Evolutionary conservation across 2,329 filamentous ascomycete genomes (phyloP), one percentile per base, ranked within the genome.

Genomic region (Periconia sp.): DNA sequence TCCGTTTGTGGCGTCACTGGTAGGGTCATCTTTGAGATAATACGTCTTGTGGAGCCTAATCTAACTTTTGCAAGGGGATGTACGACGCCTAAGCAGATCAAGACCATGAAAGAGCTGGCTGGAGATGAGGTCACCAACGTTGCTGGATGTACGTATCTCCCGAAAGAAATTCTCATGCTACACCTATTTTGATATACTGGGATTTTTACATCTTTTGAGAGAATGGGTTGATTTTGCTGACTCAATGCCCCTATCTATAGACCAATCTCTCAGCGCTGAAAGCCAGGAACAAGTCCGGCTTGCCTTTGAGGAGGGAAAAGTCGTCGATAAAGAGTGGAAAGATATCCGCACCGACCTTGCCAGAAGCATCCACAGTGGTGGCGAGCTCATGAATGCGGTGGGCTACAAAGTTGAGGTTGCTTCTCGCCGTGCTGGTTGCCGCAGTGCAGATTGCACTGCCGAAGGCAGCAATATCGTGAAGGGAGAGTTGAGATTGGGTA

Each of bases 1-100:
- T 80, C 62, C 94, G 85, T 83, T 73, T 77, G 50, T 96, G 89
- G 87, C 88, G 88, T 69, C 92, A 97, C 73, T 97, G 92, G 92
- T 94, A 79, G 73, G 82, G 66, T 1, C 19, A 23, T 30, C 23
- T n/a, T 15, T 5, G 6, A 15, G 10, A 20, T 41, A 19, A 48
- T 27, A 8, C 23, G 8, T 27, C 8, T 27, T 27, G 23, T 5
- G 23, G 23, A 5, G 23, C 23, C 23, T 27, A 27, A 27, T 27
- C 23, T 27, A 27, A 27, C 23, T 37, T 37, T 11, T 37, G 33
- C 3, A 37, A 95, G 92, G 92, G 91, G 91, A 11, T 97, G 92
- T 64, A 84, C 91, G 30, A 94, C 91, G n/a, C 90, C 90, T 35
- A 79, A 81, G 44, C 83, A 90, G 62, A 76, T 96, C 56, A 64